Evolutionary conservation across 2,329 filamentous ascomycete genomes (phyloP).

Genomic region (Penicillium sp.): DNA sequence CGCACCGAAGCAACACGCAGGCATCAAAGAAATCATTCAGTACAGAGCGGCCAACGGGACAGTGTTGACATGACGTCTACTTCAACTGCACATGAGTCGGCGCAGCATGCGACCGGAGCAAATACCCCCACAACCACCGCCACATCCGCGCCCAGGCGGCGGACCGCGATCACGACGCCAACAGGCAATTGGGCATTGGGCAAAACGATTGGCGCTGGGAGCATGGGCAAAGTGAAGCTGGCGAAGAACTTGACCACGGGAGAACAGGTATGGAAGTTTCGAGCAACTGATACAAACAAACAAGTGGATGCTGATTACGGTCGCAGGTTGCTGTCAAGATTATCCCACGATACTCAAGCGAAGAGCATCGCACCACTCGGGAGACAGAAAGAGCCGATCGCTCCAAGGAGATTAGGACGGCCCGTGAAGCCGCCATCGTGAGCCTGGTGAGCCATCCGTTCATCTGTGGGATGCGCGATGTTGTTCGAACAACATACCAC

Average conservation of each 20-base stretch:
- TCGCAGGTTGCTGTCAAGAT: slow-evolving; percentile 91
- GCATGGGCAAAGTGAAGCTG: slow-evolving; percentile 98
- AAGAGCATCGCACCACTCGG: slow-evolving; percentile 68
- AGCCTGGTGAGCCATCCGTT: slow-evolving; percentile 91
- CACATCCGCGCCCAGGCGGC: slow-evolving; percentile 47
- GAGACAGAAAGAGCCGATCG: slow-evolving; percentile 89
- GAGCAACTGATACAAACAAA: background rate
- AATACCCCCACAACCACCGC: slow-evolving; percentile 32
- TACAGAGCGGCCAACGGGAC: slow-evolving; percentile 42
- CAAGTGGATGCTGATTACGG: background rate
- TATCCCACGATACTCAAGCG: slow-evolving; percentile 81
- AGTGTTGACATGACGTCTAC: slow-evolving; percentile 46
- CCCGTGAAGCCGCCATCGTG: slow-evolving; percentile 92
- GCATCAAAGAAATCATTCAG: slow-evolving; percentile 40
- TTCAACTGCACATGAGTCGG: slow-evolving; percentile 51
- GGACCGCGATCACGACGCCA: slow-evolving; percentile 82
- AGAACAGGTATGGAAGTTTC: slow-evolving; percentile 66
- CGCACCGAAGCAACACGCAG: slow-evolving; percentile 54
- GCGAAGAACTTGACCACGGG: slow-evolving; percentile 84
- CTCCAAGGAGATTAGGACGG: slow-evolving; percentile 92
- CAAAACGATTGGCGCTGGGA: slow-evolving; percentile 95
- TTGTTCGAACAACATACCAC: slow-evolving; percentile 92
- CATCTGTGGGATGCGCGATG: slow-evolving; percentile 92
- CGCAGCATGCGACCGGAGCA: slow-evolving; percentile 44
- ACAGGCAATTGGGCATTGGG: slow-evolving; percentile 92